Evolutionary conservation across 2,329 filamentous ascomycete genomes (phyloP), one percentile per base, ranked within the genome.

Genomic region (Paecilomyces fulvus): DNA sequence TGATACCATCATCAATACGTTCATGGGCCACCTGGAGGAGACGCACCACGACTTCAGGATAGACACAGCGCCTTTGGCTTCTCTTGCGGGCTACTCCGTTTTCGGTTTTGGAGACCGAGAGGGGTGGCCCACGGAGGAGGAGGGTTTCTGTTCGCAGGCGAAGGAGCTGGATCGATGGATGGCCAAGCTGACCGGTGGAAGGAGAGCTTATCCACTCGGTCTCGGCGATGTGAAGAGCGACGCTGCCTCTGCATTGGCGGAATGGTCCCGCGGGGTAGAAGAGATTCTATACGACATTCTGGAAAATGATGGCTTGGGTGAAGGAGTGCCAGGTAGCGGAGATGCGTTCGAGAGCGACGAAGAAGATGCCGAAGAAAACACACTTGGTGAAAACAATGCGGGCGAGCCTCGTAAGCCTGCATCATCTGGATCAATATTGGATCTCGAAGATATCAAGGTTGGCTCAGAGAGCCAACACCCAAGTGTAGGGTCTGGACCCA

Each of bases 31-130:
- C 70, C 76, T 99, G 5, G 81, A 88, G 68, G 92, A 99, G 70
- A 97, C 92, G 0, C 92, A 97, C 69, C 85, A 97, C 74, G 94
- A 99, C 72, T 97, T 97, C 78, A 85, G 92, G 57, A 95, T 99
- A 62, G 92, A 97, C 65, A 96, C 91, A 0, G 87, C 89, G 0
- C 88, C 94, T 0, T 74, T 99, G 51, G 85, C 87, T 0, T 76
- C 80, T 1, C 73, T 97, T 14, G 77, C 92, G 2, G 92, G 92
- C 8, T 97, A 96, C 68, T 90, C 90, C 0, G 91, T 97, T 0
- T 97, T 97, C 75, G 94, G 94, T 0, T 88, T 96, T 66, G 92
- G 92, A 17, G 92, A 97, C 70, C 85, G 83, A 60, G 89, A 95
- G 69, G 90, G 89, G 57, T 99, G 94, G 92, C 90, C 91, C 0